Evolutionary conservation across 1,284 basidiomycete species (phyloP), one percentile per base, ranked within the genome.

Genomic region (Ceratobasidium sp.): DNA sequence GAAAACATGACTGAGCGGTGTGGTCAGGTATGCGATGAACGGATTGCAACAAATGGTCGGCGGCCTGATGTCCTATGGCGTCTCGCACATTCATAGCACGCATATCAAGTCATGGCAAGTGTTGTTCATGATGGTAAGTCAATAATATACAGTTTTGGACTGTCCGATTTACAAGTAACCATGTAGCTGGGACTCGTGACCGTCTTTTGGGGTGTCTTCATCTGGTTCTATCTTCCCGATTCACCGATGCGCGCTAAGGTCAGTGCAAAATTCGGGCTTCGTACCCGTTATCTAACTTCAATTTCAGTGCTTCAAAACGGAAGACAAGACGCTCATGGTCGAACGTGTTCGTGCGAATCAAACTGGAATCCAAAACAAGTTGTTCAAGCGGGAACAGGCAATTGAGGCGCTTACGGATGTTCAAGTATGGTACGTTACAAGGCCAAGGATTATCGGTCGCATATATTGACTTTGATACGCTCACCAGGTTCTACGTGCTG

Each of bases 321-420:
- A 70, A 59, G 79, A 80, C 66, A 76, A 76, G 54, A 63, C 66
- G 30, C 75, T 79, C 14, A 79, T 78, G 13, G 73, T 79, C 43
- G 78, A 79, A 62, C 76, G 79, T 28, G 77, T 81, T 30, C 75
- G 80, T 23, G 77, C 76, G 21, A 80, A 81, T 73, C 78, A 78
- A 75, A 75, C 77, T 26, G 77, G 77, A 38, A 70, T 81, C 43
- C 75, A 75, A 16, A 77, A 73, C 70, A 77, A 76, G 30, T 61
- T 69, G n/a, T 78, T 79, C 78, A 80, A 80, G 73, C 79, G 80
- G 78, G 67, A 73, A 35, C 79, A 80, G 57, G 77, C 78, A 26
- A 70, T 74, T 14, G 80, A 81, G 67, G 79, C 78, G 14, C 62
- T 80, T 14, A 73, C 55, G n/a, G 69, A 74, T 41, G 35, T 72